phyloP scores from a whole-genome alignment of 805 yeast genomes.

The Suhomyces sp. region DNA sequence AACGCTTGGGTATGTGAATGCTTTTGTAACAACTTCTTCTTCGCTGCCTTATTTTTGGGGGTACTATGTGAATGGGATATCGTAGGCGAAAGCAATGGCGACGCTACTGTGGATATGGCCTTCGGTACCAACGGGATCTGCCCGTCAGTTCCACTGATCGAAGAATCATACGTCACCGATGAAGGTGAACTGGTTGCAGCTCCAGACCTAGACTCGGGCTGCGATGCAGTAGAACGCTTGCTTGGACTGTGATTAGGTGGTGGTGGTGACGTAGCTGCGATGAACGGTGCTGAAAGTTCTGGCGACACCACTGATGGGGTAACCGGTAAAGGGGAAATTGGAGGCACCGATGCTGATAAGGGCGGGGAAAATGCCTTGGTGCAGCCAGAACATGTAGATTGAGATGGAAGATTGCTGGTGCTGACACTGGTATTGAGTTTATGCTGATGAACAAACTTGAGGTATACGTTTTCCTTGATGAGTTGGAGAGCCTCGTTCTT shows the following conservation, averaged over 20 bases:
- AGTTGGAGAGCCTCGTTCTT: conserved; percentile 33
- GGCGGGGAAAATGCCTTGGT: background rate
- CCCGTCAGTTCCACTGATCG: too few species aligned
- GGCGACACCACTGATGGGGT: background rate
- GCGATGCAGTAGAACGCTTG: background rate
- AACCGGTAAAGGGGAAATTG: background rate
- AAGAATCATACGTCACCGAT: background rate
- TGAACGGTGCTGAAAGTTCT: too few species aligned
- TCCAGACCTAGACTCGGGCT: background rate
- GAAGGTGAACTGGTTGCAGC: background rate
- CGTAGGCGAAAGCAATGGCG: conserved; percentile 8
- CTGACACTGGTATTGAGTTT: background rate
- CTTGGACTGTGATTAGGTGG: background rate
- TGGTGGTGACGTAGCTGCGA: background rate
- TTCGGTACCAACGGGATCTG: too few species aligned
- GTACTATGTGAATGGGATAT: conserved; percentile 7
- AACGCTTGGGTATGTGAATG: conserved; percentile 5
- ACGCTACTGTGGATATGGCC: conserved; percentile 3
- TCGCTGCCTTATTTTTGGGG: conserved; percentile 11
- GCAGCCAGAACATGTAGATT: background rate
- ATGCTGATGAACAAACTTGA: conserved; percentile 7
- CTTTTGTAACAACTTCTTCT: conserved; percentile 7
- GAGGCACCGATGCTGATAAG: background rate
- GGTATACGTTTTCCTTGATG: conserved; percentile 36
- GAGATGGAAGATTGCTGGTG: background rate